phyloP scores from a whole-genome alignment of 2,329 filamentous ascomycete genomes.

The Alternaria tenuissima region DNA sequence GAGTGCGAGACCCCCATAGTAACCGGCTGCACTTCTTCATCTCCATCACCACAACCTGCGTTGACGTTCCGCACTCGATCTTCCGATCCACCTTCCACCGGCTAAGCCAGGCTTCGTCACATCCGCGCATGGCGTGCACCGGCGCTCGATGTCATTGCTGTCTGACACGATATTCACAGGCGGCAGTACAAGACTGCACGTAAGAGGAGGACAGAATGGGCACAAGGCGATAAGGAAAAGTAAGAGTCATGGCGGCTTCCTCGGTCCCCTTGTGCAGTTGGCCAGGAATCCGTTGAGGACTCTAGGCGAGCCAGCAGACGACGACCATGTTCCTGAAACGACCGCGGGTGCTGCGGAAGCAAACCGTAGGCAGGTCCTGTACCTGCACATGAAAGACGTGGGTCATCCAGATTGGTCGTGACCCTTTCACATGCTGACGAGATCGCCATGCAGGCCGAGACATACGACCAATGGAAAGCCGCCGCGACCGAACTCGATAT shows the following conservation, averaged over 20 bases:
- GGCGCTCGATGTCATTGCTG: conserved; percentile 48
- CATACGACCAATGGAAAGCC: conserved; percentile 74
- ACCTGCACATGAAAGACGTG: conserved; percentile 71
- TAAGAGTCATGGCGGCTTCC: conserved; percentile 43
- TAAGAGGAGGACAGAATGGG: conserved; percentile 22
- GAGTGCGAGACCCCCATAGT: neutral
- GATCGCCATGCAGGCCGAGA: conserved; percentile 64
- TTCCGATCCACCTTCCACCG: conserved; percentile 18
- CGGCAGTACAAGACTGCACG: conserved; percentile 43
- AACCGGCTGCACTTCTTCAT: conserved; percentile 8
- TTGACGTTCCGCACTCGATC: conserved; percentile 5
- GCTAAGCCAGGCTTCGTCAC: conserved; percentile 21
- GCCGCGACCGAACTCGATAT: conserved; percentile 80
- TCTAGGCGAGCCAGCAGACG: conserved; percentile 21
- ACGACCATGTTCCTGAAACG: conserved; percentile 25
- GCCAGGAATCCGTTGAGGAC: conserved; percentile 46
- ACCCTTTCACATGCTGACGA: conserved; percentile 40
- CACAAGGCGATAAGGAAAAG: conserved; percentile 27
- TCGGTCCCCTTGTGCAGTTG: conserved; percentile 48
- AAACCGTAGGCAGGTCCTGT: conserved; percentile 66
- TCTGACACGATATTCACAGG: conserved; percentile 45
- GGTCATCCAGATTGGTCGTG: conserved; percentile 42
- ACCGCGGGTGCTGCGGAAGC: conserved; percentile 15
- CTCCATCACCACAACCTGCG: conserved; percentile 1
- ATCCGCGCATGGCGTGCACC: conserved; percentile 45